Evolutionary conservation across 345 rosid genomes (phyloP).

Genomic region (Salix arbutifolia): DNA sequence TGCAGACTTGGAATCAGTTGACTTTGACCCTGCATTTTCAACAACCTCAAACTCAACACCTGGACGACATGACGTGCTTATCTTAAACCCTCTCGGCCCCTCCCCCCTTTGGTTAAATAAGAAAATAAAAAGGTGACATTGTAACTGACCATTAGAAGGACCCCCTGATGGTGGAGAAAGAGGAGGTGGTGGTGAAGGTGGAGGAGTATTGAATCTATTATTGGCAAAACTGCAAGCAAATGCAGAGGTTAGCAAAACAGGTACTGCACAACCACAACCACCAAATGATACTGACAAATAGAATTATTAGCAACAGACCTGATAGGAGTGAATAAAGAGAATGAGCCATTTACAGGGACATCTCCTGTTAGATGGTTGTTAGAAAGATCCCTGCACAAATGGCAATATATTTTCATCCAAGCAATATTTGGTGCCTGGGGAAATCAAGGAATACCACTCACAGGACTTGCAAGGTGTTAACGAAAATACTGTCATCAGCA

Average conservation of each 20-base stretch:
- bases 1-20: too few relatives aligned
- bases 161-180: conserved; percentile 25
- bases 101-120: neutral
- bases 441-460: neutral
- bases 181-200: conserved; percentile 58
- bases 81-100: neutral
- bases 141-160: conserved; percentile 45
- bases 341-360: conserved; percentile 75
- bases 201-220: conserved; percentile 27
- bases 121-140: conserved; percentile 10
- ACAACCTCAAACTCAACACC: neutral
- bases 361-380: conserved; percentile 59
- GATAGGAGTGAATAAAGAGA: conserved; percentile 63
- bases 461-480: neutral
- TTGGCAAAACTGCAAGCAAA: conserved; percentile 53
- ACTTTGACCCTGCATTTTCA: too few relatives aligned
- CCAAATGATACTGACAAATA: neutral
- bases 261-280: conserved; percentile 4
- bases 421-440: neutral
- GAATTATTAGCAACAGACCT: conserved; percentile 45
- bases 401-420: neutral
- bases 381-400: conserved; percentile 73
- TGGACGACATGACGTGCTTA: neutral
- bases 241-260: conserved; percentile 22
- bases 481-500: neutral